A percentile compares a stretch with the other conserved stretches of the same genome.
Conservation (phyloP, 495 filamentous ascomycete genomes). For the Penicillium ucsense region DNA sequence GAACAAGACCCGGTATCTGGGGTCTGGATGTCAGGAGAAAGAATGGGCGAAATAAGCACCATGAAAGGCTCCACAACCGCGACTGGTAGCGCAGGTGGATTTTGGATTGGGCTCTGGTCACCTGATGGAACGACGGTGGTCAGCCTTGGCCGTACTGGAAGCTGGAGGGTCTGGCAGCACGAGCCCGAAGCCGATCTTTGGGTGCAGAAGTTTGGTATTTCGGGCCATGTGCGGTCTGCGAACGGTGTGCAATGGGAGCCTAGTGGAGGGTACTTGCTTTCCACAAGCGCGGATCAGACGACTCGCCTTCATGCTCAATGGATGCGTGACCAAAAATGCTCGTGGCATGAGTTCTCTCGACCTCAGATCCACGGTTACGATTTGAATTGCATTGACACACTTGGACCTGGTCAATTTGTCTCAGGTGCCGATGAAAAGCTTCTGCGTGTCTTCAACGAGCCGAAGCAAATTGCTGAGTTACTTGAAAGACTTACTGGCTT, state of each 20-base stretch:
- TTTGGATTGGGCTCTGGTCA: constrained; percentile 93
- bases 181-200: constrained; percentile 50
- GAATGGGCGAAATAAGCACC: constrained; percentile 85
- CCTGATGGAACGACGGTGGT: constrained; percentile 63
- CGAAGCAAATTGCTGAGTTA: constrained; percentile 67
- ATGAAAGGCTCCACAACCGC: constrained; percentile 93
- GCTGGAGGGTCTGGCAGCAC: constrained; percentile 78
- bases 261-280: constrained; percentile 75
- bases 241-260: constrained; percentile 77
- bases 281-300: constrained; percentile 86
- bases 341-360: constrained; percentile 93
- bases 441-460: constrained; percentile 87
- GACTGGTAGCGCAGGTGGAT: constrained; percentile 88
- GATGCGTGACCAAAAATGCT: constrained; percentile 41
- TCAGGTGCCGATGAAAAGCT: constrained; percentile 98
- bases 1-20: constrained; percentile 71
- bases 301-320: constrained; percentile 88
- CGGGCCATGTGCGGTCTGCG: constrained; percentile 73
- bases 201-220: constrained; percentile 65
- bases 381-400: constrained; percentile 79
- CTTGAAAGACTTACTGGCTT: constrained; percentile 61
- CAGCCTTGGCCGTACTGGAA: constrained; percentile 81
- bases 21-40: constrained; percentile 75
- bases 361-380: constrained; percentile 99
- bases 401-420: constrained; percentile 65